Conservation (phyloP, 2,329 filamentous ascomycete genomes). For the Uncinocarpus reesii region DNA sequence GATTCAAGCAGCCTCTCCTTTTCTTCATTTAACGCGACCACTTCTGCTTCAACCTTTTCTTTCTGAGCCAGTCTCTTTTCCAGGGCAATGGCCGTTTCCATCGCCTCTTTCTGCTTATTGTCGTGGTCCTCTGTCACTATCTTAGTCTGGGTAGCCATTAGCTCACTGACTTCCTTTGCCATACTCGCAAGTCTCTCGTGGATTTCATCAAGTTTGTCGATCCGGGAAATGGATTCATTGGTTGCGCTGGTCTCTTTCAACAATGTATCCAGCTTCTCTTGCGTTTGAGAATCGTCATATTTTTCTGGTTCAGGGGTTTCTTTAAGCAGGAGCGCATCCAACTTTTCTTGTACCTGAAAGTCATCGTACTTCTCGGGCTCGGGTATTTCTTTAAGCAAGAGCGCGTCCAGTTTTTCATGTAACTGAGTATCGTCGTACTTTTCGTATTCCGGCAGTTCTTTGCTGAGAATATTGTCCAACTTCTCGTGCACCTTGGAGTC, state of each 20-base stretch:
- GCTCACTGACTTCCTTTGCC: slow-evolving; percentile 71
- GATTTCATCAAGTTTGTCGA: slow-evolving; percentile 78
- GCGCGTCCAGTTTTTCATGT: slow-evolving; percentile 48
- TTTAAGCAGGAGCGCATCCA: slow-evolving; percentile 38
- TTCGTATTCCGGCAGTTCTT: slow-evolving; percentile 28
- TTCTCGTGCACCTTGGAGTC: slow-evolving; percentile 49
- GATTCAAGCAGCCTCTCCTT: slow-evolving; percentile 52
- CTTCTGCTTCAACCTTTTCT: slow-evolving; percentile 48
- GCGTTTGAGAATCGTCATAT: slow-evolving; percentile 53
- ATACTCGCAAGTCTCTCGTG: slow-evolving; percentile 78
- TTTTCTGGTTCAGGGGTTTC: slow-evolving; percentile 22
- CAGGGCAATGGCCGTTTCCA: slow-evolving; percentile 69
- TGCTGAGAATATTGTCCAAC: slow-evolving; percentile 39
- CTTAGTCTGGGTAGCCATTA: slow-evolving; percentile 65
- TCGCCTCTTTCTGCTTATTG: slow-evolving; percentile 64
- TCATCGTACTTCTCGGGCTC: slow-evolving; percentile 52
- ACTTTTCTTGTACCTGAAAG: slow-evolving; percentile 48
- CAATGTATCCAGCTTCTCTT: slow-evolving; percentile 48
- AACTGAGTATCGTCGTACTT: slow-evolving; percentile 53
- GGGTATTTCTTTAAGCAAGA: slow-evolving; percentile 23
- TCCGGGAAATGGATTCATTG: slow-evolving; percentile 59
- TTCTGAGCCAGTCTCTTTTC: slow-evolving; percentile 63
- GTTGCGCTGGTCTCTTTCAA: slow-evolving; percentile 45
- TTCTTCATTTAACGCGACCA: slow-evolving; percentile 45
- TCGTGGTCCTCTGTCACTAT: slow-evolving; percentile 68